Base-by-base conservation (phyloP, 495 filamentous ascomycete species). In the Chaetomium tenue region DNA sequence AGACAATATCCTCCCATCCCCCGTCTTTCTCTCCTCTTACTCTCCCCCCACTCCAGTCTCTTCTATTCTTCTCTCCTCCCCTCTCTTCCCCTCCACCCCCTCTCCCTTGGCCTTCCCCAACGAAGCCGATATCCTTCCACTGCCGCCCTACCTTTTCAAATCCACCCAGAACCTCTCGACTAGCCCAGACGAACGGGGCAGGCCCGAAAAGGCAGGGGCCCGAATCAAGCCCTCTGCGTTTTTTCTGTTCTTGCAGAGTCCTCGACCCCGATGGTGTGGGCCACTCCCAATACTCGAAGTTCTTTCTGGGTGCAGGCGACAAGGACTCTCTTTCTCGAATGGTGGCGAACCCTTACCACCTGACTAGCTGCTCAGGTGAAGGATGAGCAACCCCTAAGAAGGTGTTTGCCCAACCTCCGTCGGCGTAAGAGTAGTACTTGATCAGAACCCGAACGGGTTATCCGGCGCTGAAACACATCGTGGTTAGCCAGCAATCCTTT, bases 391-490 rank as follows among this genome's bases (percentile, higher is more conserved):
- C 46, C 48, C 30, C 4, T 9, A 55, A 9, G 9, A 3, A 25
- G 25, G 33, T 12, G 30, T 33, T 33, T 7, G 18, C 28, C 2
- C 8, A 11, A 54, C 25, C 5, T 5, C 25, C 23, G 13, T 37
- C 2, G 26, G 28, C n/a, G 23, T 28, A 54, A 5, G 5, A 20
- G 26, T 37, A 37, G 26, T 37, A 12, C 16, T 55, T 11, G 15
- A 44, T 67, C 73, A 66, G 18, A 66, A 69, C 11, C 65, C 64
- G 59, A 70, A 68, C 63, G 68, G 71, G 63, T 70, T 70, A 62
- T 70, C 68, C 28, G 68, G 68, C 23, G 68, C 68, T 70, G 42
- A 11, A 25, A 58, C 13, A 23, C 23, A 53, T 30, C 47, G 20
- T 13, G 0, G 51, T 53, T 33, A 25, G 22, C 33, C 48, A 15